Evolutionary conservation across 257 asterid genomes (phyloP).

Genomic region (Paulownia fortunei): DNA sequence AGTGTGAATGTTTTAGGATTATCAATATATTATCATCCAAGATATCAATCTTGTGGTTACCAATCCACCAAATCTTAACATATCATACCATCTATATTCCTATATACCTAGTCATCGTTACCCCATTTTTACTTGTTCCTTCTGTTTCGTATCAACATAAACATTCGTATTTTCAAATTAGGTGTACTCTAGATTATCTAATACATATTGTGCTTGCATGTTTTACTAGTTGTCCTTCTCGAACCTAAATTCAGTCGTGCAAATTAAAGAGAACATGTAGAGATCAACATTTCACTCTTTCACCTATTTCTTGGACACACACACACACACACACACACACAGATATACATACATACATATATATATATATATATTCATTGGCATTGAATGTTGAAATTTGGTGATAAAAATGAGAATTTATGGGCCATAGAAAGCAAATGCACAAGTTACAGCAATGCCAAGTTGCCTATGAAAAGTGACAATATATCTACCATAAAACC

Average conservation of each 20-base stretch:
- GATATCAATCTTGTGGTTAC: neutral
- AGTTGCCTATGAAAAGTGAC: neutral
- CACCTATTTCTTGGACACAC: too few relatives aligned
- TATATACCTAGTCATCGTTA: neutral
- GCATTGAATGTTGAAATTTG: too few relatives aligned
- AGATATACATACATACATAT: too few relatives aligned
- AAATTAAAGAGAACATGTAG: too few relatives aligned
- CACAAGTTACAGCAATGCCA: constrained; percentile 1
- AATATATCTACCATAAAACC: neutral
- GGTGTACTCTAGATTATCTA: neutral
- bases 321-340: too few relatives aligned
- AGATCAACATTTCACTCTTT: too few relatives aligned
- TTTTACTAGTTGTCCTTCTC: neutral
- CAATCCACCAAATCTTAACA: neutral
- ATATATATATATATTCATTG: too few relatives aligned
- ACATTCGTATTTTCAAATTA: neutral
- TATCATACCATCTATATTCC: neutral
- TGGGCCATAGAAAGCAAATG: neutral
- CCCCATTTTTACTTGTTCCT: neutral
- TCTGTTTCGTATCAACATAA: neutral
- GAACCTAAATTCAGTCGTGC: neutral
- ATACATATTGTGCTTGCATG: neutral
- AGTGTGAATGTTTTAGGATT: too few relatives aligned
- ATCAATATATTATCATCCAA: neutral
- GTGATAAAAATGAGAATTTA: too few relatives aligned